Base-by-base conservation (phyloP, 148 eudicot genomes). In the Chenopodium berlandieri region DNA sequence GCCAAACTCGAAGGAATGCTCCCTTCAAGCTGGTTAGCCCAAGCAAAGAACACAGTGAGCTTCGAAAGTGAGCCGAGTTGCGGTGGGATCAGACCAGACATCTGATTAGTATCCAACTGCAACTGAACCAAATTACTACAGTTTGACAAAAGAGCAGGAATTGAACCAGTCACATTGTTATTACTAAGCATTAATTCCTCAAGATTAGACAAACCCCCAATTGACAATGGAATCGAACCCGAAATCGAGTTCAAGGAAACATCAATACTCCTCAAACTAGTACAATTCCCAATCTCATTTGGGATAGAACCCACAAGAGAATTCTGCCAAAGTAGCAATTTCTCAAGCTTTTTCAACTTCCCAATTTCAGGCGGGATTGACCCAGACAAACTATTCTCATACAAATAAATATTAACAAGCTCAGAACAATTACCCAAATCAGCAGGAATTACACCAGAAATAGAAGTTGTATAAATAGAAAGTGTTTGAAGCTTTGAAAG, bases 11-110 rank as follows among this genome's bases (percentile, higher is more conserved):
- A 71, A 50, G 97, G 97, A 9, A 93, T 88, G 74, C 87, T 90
- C 6, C 97, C 97, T 83, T 91, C 93, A 46, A 91, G 93, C 85
- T 91, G 91, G 40, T 93, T 93, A 79, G 87, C 84, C 97, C 97
- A 93, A 71, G 94, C 95, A 75, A 93, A 92, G 82, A 93, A 93
- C 66, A 92, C 90, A 64, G 52, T 71, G 0, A 93, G 90, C 23
- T 90, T 86, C 8, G 86, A 71, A 54, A 93, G 78, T 3, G 30
- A 22, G 7, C 97, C 95, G 2, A 93, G 82, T 71, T 88, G 88
- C 0, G 86, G 68, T 2, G 95, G 97, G 20, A 93, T 89, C 60
- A 88, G 78, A 47, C 97, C 95, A 0, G 97, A 89, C 48, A 93
- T 80, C 80, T 90, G 95, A 82, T 93, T 93, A 0, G 88, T 87